These are phyloP conservation scores for Apostasia shenzhenica DNA, from an alignment of 106 monocot species.

Conservation along the genomic window DNA sequence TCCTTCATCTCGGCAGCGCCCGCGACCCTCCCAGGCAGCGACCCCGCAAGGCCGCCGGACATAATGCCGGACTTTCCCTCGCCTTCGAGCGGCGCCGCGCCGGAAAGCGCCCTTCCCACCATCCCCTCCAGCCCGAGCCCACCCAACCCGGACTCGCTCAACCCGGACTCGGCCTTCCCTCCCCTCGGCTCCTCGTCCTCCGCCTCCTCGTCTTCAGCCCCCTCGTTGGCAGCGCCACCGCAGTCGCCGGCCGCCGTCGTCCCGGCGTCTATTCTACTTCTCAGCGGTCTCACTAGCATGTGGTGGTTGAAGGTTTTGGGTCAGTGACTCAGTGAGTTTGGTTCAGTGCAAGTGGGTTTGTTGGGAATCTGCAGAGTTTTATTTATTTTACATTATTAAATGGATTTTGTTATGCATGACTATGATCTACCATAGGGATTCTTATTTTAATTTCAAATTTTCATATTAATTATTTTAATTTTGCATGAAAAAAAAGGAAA, in stretches of 20 bases:
- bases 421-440: no score
- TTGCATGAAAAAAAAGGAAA: no score
- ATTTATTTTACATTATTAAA: no score
- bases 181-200: conserved; percentile 20
- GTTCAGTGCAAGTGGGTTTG: conserved; percentile 1
- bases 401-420: no score
- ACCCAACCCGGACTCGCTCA: conserved; percentile 36
- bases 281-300: neutral
- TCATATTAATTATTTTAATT: no score
- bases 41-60: conserved; percentile 33
- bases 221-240: neutral
- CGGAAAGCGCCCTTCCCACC: conserved; percentile 22
- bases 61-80: conserved; percentile 37
- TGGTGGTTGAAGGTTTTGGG: conserved; percentile 1
- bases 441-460: no score
- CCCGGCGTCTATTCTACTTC: neutral
- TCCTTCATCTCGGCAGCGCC: conserved; percentile 34
- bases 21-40: conserved; percentile 12
- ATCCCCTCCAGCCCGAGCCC: conserved; percentile 51
- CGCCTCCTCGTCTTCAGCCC: conserved; percentile 1
- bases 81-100: conserved; percentile 5
- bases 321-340: neutral
- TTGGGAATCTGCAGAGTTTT: neutral
- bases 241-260: neutral
- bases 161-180: conserved; percentile 25